These are phyloP conservation scores for Colletotrichum theobromicola DNA, from an alignment of 2,329 filamentous ascomycete genomes.

Conservation along the genomic window DNA sequence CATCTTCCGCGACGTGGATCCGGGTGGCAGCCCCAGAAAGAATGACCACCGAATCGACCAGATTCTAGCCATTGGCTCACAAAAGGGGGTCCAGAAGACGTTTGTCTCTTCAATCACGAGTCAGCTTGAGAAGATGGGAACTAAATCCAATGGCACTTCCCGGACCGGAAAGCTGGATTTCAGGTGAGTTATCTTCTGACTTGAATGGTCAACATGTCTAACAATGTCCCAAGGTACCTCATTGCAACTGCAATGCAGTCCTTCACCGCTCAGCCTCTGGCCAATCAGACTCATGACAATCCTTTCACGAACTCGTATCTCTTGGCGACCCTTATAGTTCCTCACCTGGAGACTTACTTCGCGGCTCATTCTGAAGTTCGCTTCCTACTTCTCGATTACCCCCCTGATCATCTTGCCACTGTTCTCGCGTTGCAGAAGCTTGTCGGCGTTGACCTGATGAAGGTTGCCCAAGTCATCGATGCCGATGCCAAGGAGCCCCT, in stretches of 20 bases:
- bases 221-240: conserved; percentile 54
- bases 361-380: conserved; percentile 56
- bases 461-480: conserved; percentile 62
- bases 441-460: conserved; percentile 60
- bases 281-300: conserved; percentile 56
- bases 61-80: conserved; percentile 64
- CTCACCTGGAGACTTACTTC: conserved; percentile 66
- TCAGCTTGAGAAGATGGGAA: conserved; percentile 60
- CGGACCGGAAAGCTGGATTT: conserved; percentile 64
- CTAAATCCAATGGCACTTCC: conserved; percentile 51
- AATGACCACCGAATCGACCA: conserved; percentile 53
- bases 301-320: conserved; percentile 59
- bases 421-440: conserved; percentile 63
- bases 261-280: conserved; percentile 55
- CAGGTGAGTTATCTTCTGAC: conserved; percentile 44
- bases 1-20: conserved; percentile 47
- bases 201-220: neutral
- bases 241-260: conserved; percentile 66
- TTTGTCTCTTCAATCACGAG: conserved; percentile 54
- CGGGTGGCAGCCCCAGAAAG: conserved; percentile 28
- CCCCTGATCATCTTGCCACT: conserved; percentile 59
- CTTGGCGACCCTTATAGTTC: conserved; percentile 63
- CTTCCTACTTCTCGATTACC: conserved; percentile 65
- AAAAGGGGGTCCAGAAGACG: conserved; percentile 56
- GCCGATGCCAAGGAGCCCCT: conserved; percentile 40